These are phyloP conservation scores for Pigoraptor vietnamica DNA, from an alignment of 78 protist genomes.

Conservation along the genomic window DNA sequence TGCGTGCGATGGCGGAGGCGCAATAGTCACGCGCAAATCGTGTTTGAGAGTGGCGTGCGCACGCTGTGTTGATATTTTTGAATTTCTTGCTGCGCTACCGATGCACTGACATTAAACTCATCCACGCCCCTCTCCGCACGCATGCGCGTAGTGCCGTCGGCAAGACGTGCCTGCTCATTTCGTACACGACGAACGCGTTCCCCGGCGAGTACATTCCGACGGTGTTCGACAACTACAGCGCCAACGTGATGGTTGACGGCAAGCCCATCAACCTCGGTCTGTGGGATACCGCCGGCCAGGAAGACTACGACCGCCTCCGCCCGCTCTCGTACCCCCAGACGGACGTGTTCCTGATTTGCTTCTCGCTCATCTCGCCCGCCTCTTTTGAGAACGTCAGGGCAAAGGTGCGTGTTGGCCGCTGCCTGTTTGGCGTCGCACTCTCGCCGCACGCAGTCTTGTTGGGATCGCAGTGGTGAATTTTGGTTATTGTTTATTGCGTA, in stretches of 20 bases:
- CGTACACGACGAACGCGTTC: constrained; percentile 84
- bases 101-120: too few relatives aligned
- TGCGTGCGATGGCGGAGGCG: too few relatives aligned
- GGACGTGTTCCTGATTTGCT: constrained; percentile 78
- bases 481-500: neutral
- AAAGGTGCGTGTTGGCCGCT: constrained; percentile 7
- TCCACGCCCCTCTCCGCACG: too few relatives aligned
- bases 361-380: constrained; percentile 53
- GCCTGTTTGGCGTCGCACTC: too few relatives aligned
- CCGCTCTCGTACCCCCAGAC: constrained; percentile 92
- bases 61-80: too few relatives aligned
- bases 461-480: neutral
- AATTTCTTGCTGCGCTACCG: too few relatives aligned
- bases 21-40: too few relatives aligned
- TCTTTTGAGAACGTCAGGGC: constrained; percentile 73
- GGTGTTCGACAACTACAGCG: constrained; percentile 85
- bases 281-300: constrained; percentile 99
- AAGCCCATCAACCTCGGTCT: constrained; percentile 73
- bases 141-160: constrained; percentile 82
- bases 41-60: too few relatives aligned
- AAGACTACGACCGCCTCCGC: constrained; percentile 94
- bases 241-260: constrained; percentile 82
- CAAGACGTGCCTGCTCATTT: constrained; percentile 80
- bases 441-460: neutral
- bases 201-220: constrained; percentile 76